These are phyloP conservation scores for Fomitiporia mediterranea DNA, from an alignment of 1,284 basidiomycete species.

Conservation along the genomic window DNA sequence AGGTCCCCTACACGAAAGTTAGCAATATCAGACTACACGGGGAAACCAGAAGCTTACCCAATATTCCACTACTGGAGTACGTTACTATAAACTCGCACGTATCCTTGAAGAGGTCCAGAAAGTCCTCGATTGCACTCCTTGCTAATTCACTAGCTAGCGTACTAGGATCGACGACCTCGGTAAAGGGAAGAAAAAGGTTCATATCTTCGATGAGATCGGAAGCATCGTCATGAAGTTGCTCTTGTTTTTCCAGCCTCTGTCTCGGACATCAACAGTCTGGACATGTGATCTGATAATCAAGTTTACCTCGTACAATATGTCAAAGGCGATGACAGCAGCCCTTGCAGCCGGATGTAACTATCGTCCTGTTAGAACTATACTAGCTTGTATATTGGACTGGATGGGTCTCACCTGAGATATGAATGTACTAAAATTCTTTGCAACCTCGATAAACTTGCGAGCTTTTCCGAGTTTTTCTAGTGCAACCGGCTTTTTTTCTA, in stretches of 20 bases:
- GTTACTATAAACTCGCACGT: constrained; percentile 1
- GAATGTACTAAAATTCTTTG: background rate
- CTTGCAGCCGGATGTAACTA: constrained; percentile 1
- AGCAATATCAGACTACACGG: too few species aligned
- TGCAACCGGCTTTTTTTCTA: background rate
- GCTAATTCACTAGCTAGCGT: background rate
- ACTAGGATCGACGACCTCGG: background rate
- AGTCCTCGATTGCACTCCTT: background rate
- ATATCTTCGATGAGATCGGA: constrained; percentile 1
- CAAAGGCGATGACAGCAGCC: background rate
- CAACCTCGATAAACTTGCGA: background rate
- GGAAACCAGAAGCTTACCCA: background rate
- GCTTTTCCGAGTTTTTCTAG: background rate
- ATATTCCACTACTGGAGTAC: background rate
- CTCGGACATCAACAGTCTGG: background rate
- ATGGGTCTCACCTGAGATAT: background rate
- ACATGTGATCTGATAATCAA: background rate
- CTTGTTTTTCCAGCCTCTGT: constrained; percentile 2
- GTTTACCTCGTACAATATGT: background rate
- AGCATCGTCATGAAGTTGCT: background rate
- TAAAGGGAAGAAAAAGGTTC: background rate
- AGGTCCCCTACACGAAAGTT: background rate
- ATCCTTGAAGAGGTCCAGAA: background rate
- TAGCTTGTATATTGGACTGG: background rate
- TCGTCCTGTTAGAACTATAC: background rate